Evolutionary conservation across 257 asterid species (phyloP).

Genomic region (Solanum clarkiae): DNA sequence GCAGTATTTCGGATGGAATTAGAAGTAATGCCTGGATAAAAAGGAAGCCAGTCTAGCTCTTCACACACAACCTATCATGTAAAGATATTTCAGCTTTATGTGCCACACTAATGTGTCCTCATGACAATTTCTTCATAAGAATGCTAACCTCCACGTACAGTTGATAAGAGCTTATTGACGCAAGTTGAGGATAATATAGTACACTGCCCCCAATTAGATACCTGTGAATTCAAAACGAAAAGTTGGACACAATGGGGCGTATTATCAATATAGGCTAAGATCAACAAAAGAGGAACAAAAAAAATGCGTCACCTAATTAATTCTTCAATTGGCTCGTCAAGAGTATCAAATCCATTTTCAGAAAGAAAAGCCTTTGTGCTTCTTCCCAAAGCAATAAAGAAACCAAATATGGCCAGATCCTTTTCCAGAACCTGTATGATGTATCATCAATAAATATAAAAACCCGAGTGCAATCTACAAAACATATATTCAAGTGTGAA

Average conservation of each 20-base stretch:
- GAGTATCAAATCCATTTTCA: conserved; percentile 57
- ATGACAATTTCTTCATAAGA: conserved; percentile 6
- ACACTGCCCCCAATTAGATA: conserved; percentile 90
- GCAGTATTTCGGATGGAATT: conserved; percentile 28
- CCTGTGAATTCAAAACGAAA: conserved; percentile 30
- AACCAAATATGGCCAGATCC: conserved; percentile 95
- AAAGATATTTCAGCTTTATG: conserved; percentile 8
- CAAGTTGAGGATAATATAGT: conserved; percentile 88
- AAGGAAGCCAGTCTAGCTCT: conserved; percentile 98
- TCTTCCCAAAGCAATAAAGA: conserved; percentile 94
- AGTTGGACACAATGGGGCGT: neutral
- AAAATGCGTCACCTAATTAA: conserved; percentile 46
- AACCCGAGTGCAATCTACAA: neutral
- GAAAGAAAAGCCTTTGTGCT: conserved; percentile 61
- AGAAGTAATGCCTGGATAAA: conserved; percentile 64
- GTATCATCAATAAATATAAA: neutral
- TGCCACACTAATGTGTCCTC: conserved; percentile 4
- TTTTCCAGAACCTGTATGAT: conserved; percentile 66
- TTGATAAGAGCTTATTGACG: conserved; percentile 97
- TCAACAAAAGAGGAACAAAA: neutral
- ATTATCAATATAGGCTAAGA: neutral
- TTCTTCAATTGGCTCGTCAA: conserved; percentile 67
- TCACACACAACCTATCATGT: conserved; percentile 86
- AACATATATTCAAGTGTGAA: neutral
- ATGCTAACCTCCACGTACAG: conserved; percentile 98